Evolutionary conservation across 1,139 yeast species (phyloP).

Genomic region (Ogataea hybrid): DNA sequence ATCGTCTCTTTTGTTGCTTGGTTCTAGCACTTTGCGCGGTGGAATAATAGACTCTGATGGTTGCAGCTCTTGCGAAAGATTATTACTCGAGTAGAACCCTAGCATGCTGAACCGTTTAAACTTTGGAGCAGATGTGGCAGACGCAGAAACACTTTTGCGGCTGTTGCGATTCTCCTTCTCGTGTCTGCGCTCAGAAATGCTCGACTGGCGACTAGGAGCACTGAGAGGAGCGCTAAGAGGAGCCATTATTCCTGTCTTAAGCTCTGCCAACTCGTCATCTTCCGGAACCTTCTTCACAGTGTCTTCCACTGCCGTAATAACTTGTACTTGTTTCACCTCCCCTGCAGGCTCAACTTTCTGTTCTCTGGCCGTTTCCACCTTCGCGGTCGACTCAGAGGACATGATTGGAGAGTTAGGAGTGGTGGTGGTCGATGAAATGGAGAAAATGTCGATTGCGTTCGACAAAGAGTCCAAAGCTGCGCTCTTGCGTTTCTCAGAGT

Average conservation of each 20-base stretch:
- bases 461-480: conserved; percentile 28
- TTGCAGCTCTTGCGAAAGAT: conserved; percentile 12
- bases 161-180: conserved; percentile 35
- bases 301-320: neutral
- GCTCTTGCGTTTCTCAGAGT: conserved; percentile 27
- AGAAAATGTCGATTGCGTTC: conserved; percentile 26
- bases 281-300: conserved; percentile 1
- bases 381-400: conserved; percentile 6
- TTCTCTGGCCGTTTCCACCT: conserved; percentile 4
- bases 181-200: conserved; percentile 8
- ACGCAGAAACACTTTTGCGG: conserved; percentile 9
- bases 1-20: conserved; percentile 31
- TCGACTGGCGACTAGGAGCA: conserved; percentile 6
- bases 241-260: neutral
- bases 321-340: neutral
- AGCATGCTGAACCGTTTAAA: conserved; percentile 48
- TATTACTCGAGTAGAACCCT: conserved; percentile 41
- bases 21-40: conserved; percentile 41
- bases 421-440: conserved; percentile 19
- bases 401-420: conserved; percentile 17
- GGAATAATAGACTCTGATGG: conserved; percentile 16
- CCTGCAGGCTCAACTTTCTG: neutral
- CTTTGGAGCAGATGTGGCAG: conserved; percentile 19
- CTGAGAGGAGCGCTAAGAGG: too few relatives aligned
- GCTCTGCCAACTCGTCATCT: neutral